Evolutionary conservation across 1,139 yeast species (phyloP), one percentile per base, ranked within the genome.

Genomic region (Suhomyces bolitotheri): DNA sequence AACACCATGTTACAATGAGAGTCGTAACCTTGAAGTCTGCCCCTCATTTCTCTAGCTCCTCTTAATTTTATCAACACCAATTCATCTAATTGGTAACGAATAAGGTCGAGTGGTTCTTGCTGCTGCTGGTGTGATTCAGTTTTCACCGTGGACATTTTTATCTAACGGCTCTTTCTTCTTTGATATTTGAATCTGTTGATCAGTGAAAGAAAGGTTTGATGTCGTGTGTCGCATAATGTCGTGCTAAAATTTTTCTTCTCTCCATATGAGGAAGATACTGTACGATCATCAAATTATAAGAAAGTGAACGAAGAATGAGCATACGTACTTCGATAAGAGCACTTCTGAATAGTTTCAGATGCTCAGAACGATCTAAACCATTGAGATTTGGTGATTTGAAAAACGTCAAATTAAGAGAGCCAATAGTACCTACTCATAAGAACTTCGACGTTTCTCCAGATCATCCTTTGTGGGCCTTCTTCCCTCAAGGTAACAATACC

Each of bases 391-490:
- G 50, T 3, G 53, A 58, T 37, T 50, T 60, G 34, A 53, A 55
- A 20, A 25, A 44, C 10, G 54, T 71, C 43, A 68, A 71, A 49
- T 74, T 90, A 44, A 76, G 94, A 41, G 76, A 83, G n/a, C 97
- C 97, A 11, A 83, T 92, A 45, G 76, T 86, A 7, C 97, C 97
- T 11, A 77, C 90, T 2, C 82, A 78, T 40, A 70, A 73, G 45
- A 86, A 86, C 59, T 54, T 90, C 41, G 75, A 72, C 45, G 87
- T 86, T 19, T 75, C 81, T 15, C 94, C 84, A 10, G 85, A 85
- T 56, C 98, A 92, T 62, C 97, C 98, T 24, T 71, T 92, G 46
- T 92, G 97, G 97, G 94, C 86, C 51, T 92, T 92, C 60, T 92
- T 92, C 66, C 73, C 79, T 26, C 73, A 82, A 30, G 75, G 73